Evolutionary conservation across 257 asterid species (phyloP).

Genomic region (Scutellaria galericulata): DNA sequence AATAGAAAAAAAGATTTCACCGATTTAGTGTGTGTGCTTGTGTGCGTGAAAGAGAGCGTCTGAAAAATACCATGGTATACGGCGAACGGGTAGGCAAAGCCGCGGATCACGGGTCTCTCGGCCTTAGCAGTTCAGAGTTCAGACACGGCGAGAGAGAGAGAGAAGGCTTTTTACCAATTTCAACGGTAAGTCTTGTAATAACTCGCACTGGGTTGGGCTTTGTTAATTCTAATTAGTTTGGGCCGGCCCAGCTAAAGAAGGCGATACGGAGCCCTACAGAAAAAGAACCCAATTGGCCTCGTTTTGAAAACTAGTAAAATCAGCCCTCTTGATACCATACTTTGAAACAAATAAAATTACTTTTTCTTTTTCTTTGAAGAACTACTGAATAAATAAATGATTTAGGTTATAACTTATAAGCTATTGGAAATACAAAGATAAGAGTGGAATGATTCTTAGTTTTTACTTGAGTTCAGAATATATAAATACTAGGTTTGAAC

Average conservation of each 20-base stretch:
- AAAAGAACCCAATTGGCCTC: neutral
- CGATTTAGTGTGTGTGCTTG: neutral
- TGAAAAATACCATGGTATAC: conserved; percentile 44
- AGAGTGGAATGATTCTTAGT: too few species aligned
- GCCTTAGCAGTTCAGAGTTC: conserved; percentile 21
- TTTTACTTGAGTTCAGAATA: too few species aligned
- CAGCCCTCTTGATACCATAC: too few species aligned
- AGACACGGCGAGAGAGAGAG: neutral
- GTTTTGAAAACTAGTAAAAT: too few species aligned
- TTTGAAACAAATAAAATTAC: too few species aligned
- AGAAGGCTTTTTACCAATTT: neutral
- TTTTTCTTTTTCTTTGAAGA: too few species aligned
- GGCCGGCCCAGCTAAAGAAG: neutral
- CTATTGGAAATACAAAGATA: too few species aligned
- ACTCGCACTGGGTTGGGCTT: conserved; percentile 24
- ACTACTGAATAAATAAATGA: too few species aligned
- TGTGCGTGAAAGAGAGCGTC: conserved; percentile 16
- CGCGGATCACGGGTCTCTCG: conserved; percentile 33
- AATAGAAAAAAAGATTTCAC: neutral
- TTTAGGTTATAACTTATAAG: too few species aligned
- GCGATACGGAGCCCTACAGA: neutral
- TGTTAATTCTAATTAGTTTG: neutral
- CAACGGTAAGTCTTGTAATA: neutral
- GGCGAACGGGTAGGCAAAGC: conserved; percentile 25
- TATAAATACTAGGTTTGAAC: too few species aligned